Evolutionary conservation across 2,329 filamentous ascomycete genomes (phyloP), one percentile per base, ranked within the genome.

Genomic region (Fusarium irregulare): DNA sequence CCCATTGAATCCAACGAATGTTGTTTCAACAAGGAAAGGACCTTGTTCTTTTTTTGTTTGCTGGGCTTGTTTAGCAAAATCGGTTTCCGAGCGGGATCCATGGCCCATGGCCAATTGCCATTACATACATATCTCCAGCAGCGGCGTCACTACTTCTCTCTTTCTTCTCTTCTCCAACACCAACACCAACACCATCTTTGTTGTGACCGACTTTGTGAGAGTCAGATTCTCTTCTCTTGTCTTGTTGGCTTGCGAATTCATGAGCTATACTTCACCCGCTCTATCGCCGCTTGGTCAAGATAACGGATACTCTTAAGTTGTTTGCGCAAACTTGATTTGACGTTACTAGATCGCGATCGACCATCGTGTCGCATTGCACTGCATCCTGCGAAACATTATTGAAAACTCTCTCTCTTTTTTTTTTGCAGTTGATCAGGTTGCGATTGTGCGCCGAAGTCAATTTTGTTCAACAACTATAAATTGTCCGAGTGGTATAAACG

Each of bases 251-350:
- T 53, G 49, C 18, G 18, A 53, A 49, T 40, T 48, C 55, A 64
- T 72, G 66, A 68, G 51, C 48, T 60, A 51, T 37, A 61, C 37
- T 59, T 60, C 59, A 49, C 57, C 47, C 46, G 46, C 30, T 46
- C 58, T 21, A 41, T 49, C 55, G 30, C 54, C 58, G 46, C 42
- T 49, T 59, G 54, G 54, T 59, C 66, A 72, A 65, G 56, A 64
- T 28, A 65, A 65, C 45, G 63, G 56, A 42, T 73, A 63, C 50
- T 69, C 64, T 50, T 72, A 56, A 72, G 34, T 62, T 59, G 56
- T 41, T 48, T 20, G 34, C 50, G 46, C 44, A 41, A 64, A 65
- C 32, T 42, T 63, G 32, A 45, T 70, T 70, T 71, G 68, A 70
- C 68, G 68, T 70, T 50, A 71, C 56, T 51, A 8, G 14, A 44